Base-by-base conservation (phyloP, 495 filamentous ascomycete genomes). In the Aspergillus egyptiacus region DNA sequence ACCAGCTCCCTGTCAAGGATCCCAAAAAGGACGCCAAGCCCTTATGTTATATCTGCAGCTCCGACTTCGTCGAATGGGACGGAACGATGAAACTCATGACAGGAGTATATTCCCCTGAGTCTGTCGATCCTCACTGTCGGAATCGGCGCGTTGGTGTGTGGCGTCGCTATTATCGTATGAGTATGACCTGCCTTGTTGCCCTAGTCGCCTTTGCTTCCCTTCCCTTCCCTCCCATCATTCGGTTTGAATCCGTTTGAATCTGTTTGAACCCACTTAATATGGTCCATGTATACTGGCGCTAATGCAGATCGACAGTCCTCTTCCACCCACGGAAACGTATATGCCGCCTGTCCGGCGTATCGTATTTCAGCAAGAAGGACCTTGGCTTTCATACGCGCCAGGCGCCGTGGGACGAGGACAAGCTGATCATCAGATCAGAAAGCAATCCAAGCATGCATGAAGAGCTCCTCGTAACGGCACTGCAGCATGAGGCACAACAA, bases 341-440 rank as follows among this genome's bases (percentile, higher is more conserved):
- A 1, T 45, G 41, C 32, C 41, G n/a, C n/a, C 41, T 45, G 4
- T 45, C 41, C 4, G 41, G 41, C 28, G 17, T 45, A 32, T 18
- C 41, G 41, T 32, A 8, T 8, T 45, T 32, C 7, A 18, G 14
- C 41, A 1, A 11, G 2, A 20, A 19, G 5, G 41, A 45, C 15
- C 3, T 32, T 2, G 3, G 5, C n/a, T 33, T 20, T 3, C 4
- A 33, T 15, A 45, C 41, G 13, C 41, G 25, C 17, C 41, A 45
- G 17, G 41, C 18, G 3, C 41, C 41, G 3, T 45, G 41, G 41
- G 15, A 45, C 32, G 18, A 45, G 28, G 14, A 45, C 15, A 45
- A 25, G 9, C 15, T 25, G 3, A 33, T 45, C 18, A n/a, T 45
- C 3, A 14, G 14, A 13, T 32, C 41, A 6, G 41, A 45, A 19